Evolutionary conservation across 345 rosid genomes (phyloP).

Genomic region (Gossypium ekmanianum): DNA sequence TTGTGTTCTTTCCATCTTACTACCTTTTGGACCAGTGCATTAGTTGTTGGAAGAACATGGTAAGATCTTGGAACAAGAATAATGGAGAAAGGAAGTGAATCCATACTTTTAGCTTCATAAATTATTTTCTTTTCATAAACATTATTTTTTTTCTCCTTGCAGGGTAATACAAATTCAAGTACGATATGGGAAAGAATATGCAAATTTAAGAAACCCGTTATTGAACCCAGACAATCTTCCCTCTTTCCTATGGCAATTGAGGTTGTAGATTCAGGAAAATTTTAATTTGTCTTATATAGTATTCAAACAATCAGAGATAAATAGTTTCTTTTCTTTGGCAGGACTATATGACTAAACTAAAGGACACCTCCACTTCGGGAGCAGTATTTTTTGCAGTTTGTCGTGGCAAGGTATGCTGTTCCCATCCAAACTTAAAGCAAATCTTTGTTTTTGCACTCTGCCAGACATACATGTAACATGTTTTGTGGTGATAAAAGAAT

Average conservation of each 20-base stretch:
- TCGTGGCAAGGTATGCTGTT: constrained; percentile 82
- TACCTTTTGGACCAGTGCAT: constrained; percentile 85
- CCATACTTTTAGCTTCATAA: constrained; percentile 12
- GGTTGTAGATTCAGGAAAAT: constrained; percentile 36
- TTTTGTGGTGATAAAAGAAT: background rate
- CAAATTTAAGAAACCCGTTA: constrained; percentile 83
- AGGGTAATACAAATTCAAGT: constrained; percentile 54
- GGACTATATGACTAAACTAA: constrained; percentile 84
- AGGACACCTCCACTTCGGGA: constrained; percentile 68
- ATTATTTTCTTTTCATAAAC: constrained; percentile 2
- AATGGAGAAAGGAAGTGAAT: constrained; percentile 15
- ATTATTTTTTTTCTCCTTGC: constrained; percentile 23
- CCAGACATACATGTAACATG: constrained; percentile 9
- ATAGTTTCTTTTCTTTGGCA: constrained; percentile 25
- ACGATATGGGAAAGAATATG: constrained; percentile 97
- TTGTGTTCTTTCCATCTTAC: constrained; percentile 92
- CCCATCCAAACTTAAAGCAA: constrained; percentile 11
- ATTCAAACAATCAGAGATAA: constrained; percentile 16
- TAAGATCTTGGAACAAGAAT: constrained; percentile 33
- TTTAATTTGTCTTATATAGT: constrained; percentile 16
- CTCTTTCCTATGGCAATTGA: constrained; percentile 68
- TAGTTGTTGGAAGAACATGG: constrained; percentile 78
- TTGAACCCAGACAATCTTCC: constrained; percentile 90
- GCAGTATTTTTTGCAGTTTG: constrained; percentile 96
- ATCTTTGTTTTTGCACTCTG: constrained; percentile 15